phyloP scores from a whole-genome alignment of 179 eudicot species.

The Silene vulgaris region DNA sequence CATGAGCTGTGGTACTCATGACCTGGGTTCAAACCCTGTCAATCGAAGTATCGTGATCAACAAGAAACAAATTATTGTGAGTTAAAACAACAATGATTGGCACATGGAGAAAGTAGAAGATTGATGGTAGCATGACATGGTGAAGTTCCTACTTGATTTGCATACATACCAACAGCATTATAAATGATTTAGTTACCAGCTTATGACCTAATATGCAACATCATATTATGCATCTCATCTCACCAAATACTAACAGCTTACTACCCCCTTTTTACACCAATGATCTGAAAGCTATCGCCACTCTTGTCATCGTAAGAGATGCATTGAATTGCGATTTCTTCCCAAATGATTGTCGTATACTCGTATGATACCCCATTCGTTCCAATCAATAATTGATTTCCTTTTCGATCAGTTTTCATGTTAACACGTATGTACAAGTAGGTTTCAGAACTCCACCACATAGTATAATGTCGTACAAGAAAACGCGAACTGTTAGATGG shows the following conservation, averaged over 20 bases:
- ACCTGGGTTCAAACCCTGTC: too few species aligned
- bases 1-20: too few species aligned
- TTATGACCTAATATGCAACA: slow-evolving; percentile 26
- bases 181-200: slow-evolving; percentile 25
- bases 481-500: too few species aligned
- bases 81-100: slow-evolving; percentile 30
- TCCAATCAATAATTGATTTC: too few species aligned
- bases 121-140: slow-evolving; percentile 30
- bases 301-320: slow-evolving; percentile 12
- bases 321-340: neutral
- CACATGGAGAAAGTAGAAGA: slow-evolving; percentile 29
- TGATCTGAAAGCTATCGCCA: neutral
- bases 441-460: too few species aligned
- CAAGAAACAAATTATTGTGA: neutral
- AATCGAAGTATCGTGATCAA: neutral
- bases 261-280: neutral
- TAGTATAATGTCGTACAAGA: too few species aligned
- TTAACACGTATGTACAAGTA: too few species aligned
- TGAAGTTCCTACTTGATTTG: slow-evolving; percentile 18
- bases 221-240: slow-evolving; percentile 22
- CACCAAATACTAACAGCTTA: slow-evolving; percentile 27
- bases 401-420: too few species aligned
- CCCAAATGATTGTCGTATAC: too few species aligned
- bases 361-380: too few species aligned
- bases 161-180: slow-evolving; percentile 17